Base-by-base conservation (phyloP, 768 basidiomycete genomes). In the Coprinellus aureogranulatus region DNA sequence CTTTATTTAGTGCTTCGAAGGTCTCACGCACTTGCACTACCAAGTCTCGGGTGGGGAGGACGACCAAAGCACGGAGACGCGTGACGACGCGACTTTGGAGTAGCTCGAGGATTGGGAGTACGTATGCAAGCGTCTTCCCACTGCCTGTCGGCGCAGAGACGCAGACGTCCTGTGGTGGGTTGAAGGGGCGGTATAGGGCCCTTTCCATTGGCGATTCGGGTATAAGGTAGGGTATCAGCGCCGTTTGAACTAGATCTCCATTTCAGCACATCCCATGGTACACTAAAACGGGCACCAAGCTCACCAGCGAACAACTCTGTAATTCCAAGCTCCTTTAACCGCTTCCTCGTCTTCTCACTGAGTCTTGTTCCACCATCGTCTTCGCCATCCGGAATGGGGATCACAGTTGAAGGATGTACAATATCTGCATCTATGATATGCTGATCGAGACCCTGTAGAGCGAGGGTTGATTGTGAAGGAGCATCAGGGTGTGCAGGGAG, bases 141-240 rank as follows among this genome's bases (percentile, higher is more conserved):
- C 94, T 97, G 23, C 97, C 97, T 0, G 97, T 99, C 0, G 97
- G 97, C 1, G 97, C 97, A 8, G 94, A 97, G 12, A 96, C 90
- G 63, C 94, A 95, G 12, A 94, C 81, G 71, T 99, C 97, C 26
- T 80, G 80, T 26, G 86, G 86, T 34, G 83, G 79, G 56, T 81
- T 68, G 63, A 83, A 87, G 0, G 91, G 87, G 42, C 79, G 74
- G 65, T 92, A 92, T 10, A 94, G 70, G 1, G 76, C 69, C 50
- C 75, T 68, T 40, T 79, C 69, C 3, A 69, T 62, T 9, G 68
- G 62, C 18, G 77, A 67, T 48, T 74, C 51, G 16, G 80, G 77
- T 14, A 95, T 80, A 0, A 98, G 77, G 66, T 93, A 85, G 1
- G 96, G 95, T 0, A 98, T 72, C 12, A 98, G 81, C 18, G 81